These are phyloP conservation scores for Pestalotiopsis fici DNA, from an alignment of 2,329 filamentous ascomycete genomes.

Conservation along the genomic window DNA sequence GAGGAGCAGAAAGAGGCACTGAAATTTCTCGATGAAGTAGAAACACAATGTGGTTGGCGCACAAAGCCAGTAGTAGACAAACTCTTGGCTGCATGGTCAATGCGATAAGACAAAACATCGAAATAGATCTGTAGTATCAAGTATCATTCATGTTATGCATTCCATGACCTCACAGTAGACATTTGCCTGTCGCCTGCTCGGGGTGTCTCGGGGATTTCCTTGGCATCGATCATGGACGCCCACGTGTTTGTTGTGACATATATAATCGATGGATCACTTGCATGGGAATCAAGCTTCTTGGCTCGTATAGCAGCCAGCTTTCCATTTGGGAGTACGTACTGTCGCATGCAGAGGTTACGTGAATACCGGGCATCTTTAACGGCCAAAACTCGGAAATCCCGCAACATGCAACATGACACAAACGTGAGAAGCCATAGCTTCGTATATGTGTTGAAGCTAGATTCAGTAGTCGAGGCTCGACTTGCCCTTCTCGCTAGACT, in stretches of 20 bases:
- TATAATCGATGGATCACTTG: too few relatives aligned
- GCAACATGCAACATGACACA: background rate
- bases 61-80: conserved; percentile 46
- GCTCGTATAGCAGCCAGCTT: too few relatives aligned
- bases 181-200: too few relatives aligned
- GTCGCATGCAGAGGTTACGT: background rate
- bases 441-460: background rate
- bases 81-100: conserved; percentile 47
- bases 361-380: background rate
- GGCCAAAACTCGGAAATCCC: background rate
- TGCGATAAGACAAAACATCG: conserved; percentile 13
- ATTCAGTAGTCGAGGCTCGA: background rate
- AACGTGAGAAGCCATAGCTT: background rate
- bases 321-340: too few relatives aligned
- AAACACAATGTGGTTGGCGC: conserved; percentile 35
- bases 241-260: background rate
- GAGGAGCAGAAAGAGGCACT: conserved; percentile 34
- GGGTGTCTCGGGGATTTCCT: too few relatives aligned
- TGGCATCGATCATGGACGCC: background rate
- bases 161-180: too few relatives aligned
- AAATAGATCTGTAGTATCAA: background rate
- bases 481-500: background rate
- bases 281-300: too few relatives aligned
- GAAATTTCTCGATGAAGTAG: conserved; percentile 28
- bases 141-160: background rate